Conservation (phyloP, 352 stramenopile genomes). For the Globisporangium cystogenes region DNA sequence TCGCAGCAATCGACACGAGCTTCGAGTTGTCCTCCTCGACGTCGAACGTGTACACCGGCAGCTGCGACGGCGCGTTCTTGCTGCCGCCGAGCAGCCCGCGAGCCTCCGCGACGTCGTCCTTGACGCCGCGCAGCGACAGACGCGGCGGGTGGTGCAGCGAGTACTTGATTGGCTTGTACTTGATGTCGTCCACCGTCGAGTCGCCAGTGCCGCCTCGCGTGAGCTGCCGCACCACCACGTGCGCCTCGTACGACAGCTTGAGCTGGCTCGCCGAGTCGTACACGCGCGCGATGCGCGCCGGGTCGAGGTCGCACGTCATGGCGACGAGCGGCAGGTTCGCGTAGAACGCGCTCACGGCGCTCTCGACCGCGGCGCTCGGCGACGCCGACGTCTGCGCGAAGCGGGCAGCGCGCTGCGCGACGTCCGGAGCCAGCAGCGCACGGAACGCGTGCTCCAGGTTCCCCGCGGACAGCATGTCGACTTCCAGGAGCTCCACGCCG, state of each 20-base stretch:
- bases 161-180: constrained; percentile 79
- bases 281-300: constrained; percentile 50
- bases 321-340: constrained; percentile 47
- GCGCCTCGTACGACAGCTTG: constrained; percentile 72
- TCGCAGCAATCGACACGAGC: neutral
- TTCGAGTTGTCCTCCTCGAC: constrained; percentile 2
- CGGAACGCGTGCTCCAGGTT: constrained; percentile 41
- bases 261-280: constrained; percentile 56
- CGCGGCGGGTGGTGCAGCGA: constrained; percentile 40
- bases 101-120: constrained; percentile 1
- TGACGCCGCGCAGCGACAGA: constrained; percentile 40
- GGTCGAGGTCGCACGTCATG: constrained; percentile 74
- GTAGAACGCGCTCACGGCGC: constrained; percentile 54
- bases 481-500: constrained; percentile 27
- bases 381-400: constrained; percentile 33
- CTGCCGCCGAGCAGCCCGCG: neutral
- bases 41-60: constrained; percentile 9
- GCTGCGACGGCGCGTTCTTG: neutral
- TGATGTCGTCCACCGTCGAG: constrained; percentile 33
- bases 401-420: constrained; percentile 30
- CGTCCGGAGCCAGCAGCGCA: constrained; percentile 24
- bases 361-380: constrained; percentile 30
- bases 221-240: constrained; percentile 49
- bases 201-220: constrained; percentile 15
- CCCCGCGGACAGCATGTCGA: constrained; percentile 24